These are phyloP conservation scores for Dalechampia spathulata DNA, from an alignment of 441 rosid species.

Conservation along the genomic window DNA sequence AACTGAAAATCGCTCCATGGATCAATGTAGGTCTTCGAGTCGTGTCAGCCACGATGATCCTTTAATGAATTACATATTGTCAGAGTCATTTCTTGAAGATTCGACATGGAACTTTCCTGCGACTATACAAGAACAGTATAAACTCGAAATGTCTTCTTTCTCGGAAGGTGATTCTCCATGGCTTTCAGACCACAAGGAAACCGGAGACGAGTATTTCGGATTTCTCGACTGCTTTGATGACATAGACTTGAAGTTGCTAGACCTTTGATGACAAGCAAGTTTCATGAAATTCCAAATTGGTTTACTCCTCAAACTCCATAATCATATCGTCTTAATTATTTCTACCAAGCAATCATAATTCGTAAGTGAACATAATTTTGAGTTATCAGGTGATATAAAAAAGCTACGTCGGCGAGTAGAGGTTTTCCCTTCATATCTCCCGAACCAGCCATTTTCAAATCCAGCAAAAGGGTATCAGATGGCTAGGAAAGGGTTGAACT, in stretches of 20 bases:
- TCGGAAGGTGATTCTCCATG: constrained; percentile 35
- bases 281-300: neutral
- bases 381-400: too few species aligned
- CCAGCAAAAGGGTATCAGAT: too few species aligned
- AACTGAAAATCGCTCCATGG: constrained; percentile 13
- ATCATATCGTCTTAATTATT: too few species aligned
- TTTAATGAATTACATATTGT: constrained; percentile 23
- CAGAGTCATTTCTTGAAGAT: constrained; percentile 32
- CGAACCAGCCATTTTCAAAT: too few species aligned
- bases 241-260: constrained; percentile 24
- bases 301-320: neutral
- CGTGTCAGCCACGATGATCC: constrained; percentile 18
- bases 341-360: neutral
- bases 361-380: too few species aligned
- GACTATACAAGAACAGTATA: constrained; percentile 13
- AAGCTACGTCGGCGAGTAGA: too few species aligned
- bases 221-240: constrained; percentile 33
- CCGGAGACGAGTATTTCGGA: constrained; percentile 34
- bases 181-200: constrained; percentile 33
- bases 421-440: too few species aligned
- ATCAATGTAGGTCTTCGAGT: constrained; percentile 13
- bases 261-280: constrained; percentile 18
- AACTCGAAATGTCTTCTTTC: constrained; percentile 30
- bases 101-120: constrained; percentile 41
- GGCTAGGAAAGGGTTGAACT: too few species aligned